phyloP scores from a whole-genome alignment of 2,329 filamentous ascomycete species.

The Fusarium vanettenii region DNA sequence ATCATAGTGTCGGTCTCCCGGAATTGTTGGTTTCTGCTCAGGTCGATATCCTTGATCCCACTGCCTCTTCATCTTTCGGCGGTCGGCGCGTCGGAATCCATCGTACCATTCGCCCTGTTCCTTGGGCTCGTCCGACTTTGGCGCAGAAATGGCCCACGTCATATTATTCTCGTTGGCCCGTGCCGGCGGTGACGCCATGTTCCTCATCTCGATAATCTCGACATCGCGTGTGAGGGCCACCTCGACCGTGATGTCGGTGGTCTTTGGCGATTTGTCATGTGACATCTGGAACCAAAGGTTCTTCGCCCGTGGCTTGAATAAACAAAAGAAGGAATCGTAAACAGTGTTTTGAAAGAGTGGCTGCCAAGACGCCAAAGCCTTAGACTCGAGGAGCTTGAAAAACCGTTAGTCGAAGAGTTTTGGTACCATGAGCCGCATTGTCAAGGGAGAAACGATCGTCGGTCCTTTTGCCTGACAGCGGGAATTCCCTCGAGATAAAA shows the following conservation, averaged over 20 bases:
- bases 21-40: constrained; percentile 19
- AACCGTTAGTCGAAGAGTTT: background rate
- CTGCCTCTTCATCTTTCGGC: constrained; percentile 26
- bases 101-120: constrained; percentile 34
- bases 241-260: constrained; percentile 34
- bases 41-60: constrained; percentile 26
- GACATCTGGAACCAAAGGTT: constrained; percentile 7
- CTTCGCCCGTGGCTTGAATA: background rate
- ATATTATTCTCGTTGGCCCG: constrained; percentile 12
- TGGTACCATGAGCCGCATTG: background rate
- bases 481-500: background rate
- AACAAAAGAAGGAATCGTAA: background rate
- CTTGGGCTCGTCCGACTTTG: constrained; percentile 10
- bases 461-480: background rate
- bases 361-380: background rate
- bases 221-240: constrained; percentile 32
- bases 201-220: constrained; percentile 28
- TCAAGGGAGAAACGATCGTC: constrained; percentile 1
- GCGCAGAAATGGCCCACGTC: constrained; percentile 26
- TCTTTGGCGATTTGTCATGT: constrained; percentile 26
- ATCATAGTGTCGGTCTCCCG: constrained; percentile 61
- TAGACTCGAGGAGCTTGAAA: background rate
- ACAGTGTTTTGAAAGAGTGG: background rate
- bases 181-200: constrained; percentile 13
- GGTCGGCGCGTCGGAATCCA: constrained; percentile 37